Base-by-base conservation (phyloP, 2,329 filamentous ascomycete species). In the Chrysoporthe austroafricana region DNA sequence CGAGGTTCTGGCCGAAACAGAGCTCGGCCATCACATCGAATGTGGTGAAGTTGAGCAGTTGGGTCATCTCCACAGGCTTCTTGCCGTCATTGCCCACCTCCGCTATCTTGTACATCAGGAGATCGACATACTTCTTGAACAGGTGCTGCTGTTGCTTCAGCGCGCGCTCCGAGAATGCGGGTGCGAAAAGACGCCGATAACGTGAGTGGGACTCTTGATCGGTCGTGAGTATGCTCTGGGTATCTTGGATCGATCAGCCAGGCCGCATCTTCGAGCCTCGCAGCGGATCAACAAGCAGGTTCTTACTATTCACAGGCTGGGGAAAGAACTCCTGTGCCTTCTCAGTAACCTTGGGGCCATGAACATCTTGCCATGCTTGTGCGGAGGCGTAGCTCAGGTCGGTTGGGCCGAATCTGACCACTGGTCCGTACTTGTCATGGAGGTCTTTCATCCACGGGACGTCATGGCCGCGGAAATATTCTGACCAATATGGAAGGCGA, bases 61-160 rank as follows among this genome's bases (percentile, higher is more conserved):
- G 66, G 2, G 66, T 69, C 66, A 74, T 65, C 7, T 73, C 71
- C 60, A 74, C 65, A 8, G 73, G 62, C 18, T 60, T 60, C 2
- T 63, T 64, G 1, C 61, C 59, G 13, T 65, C 64, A n/a, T 66
- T 48, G 21, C 66, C 67, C 8, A 72, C 64, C n/a, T 80, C 77
- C n/a, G 72, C 73, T 48, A 83, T 70, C 57, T 76, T 78, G 21
- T 72, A 67, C 54, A 80, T 74, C 60, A 82, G 76, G 32, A 79
- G 69, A 52, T 79, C 73, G 36, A 77, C 76, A 68, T 82, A 80
- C 1, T 72, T 74, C 63, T 76, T 73, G 68, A 83, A 72, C 11
- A 73, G 62, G 9, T 69, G 69, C 52, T 73, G 71, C 42, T 73
- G 72, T 16, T 67, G 62, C 11, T 70, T 69, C 52, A 73, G 18